A percentile compares a stretch with the other conserved stretches of the same genome.
Conservation (phyloP, 192 early-diverging fungal genomes). For the Jimgerdemannia lactiflua region DNA sequence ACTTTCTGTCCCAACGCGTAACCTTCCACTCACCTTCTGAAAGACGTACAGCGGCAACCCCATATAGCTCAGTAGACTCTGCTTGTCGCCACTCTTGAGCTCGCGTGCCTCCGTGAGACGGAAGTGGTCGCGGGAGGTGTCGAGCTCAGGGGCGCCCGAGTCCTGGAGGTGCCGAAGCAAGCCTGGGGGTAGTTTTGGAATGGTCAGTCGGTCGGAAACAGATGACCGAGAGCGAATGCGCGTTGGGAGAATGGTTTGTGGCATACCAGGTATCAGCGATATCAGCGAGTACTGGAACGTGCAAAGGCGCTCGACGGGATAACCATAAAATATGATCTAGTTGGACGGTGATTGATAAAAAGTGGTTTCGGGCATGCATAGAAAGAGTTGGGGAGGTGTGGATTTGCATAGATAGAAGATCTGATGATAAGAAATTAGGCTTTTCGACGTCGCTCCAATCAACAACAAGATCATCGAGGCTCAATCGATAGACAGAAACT, state of each 20-base stretch:
- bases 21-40: constrained; percentile 46
- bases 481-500: not conserved
- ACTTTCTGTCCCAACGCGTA: not conserved
- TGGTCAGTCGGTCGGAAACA: not conserved
- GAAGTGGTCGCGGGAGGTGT: constrained; percentile 19
- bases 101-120: constrained; percentile 21
- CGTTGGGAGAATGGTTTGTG: not conserved
- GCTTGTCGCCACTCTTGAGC: constrained; percentile 37
- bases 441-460: too few species aligned
- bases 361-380: too few species aligned
- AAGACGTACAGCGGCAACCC: constrained; percentile 59
- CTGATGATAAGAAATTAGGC: too few species aligned
- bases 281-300: constrained; percentile 78
- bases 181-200: constrained; percentile 9
- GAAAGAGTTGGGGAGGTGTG: too few species aligned
- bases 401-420: too few species aligned
- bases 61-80: constrained; percentile 43
- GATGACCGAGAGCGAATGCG: not conserved
- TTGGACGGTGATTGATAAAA: too few species aligned
- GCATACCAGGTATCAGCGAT: constrained; percentile 63
- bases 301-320: constrained; percentile 72
- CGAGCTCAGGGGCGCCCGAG: constrained; percentile 43
- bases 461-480: too few species aligned
- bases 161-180: constrained; percentile 44
- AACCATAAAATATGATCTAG: constrained; percentile 81